Base-by-base conservation (phyloP, 2,329 filamentous ascomycete species). In the Aureobasidium musti region DNA sequence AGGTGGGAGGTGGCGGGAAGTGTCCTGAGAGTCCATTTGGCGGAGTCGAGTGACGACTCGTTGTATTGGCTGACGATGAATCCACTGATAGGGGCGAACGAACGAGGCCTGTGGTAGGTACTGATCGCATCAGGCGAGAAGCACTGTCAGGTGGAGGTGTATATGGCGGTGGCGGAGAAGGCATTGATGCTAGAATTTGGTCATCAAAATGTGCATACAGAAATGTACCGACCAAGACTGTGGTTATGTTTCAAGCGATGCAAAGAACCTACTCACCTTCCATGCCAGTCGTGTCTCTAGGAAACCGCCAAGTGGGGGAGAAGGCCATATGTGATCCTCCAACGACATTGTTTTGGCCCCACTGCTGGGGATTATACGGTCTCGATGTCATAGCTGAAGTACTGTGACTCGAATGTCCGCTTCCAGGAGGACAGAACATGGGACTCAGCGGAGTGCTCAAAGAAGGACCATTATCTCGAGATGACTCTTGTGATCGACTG, bases 321-420 rank as follows among this genome's bases (percentile, higher is more conserved):
- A 74, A 76, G 7, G 74, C 70, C 72, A 75, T 77, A 63, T 76
- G 73, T 45, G 73, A 73, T 28, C 78, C 80, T 67, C 76, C 75
- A 10, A 76, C 72, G 57, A 76, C 74, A 19, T 73, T 77, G 65
- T 72, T 73, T 67, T 78, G 76, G 70, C 74, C 77, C 81, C 81
- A 83, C 77, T 82, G 80, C 71, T 79, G 79, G 41, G 81, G 81
- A 71, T 82, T 82, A 75, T 83, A 83, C 1, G 80, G 67, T 60
- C 69, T 70, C 26, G 70, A 69, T 64, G 70, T 67, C 64, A 72
- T 70, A 28, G 68, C 67, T 30, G 71, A 71, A 52, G 69, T 73
- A 28, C 59, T 67, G 10, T 72, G 72, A 66, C 67, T 71, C 69
- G 73, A 74, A 49, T 70, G 70, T 53, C 70, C 63, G 47, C 71